These are phyloP conservation scores for Candida dajiaensis DNA, from an alignment of 805 yeast species.

Conservation along the genomic window DNA sequence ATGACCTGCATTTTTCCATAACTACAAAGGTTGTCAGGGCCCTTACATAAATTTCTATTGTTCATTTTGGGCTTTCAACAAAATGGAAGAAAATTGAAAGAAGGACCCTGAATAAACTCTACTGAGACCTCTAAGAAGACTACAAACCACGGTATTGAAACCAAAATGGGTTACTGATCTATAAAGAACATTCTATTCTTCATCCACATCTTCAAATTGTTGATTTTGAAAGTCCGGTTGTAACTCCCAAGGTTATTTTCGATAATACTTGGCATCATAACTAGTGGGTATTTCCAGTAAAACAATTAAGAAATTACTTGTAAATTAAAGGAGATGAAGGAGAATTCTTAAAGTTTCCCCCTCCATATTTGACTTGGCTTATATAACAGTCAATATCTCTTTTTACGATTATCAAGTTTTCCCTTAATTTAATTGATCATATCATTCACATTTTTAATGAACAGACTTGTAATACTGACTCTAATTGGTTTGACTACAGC, in stretches of 20 bases:
- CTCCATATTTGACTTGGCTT: too few species aligned
- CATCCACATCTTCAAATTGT: not conserved
- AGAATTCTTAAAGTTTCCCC: too few species aligned
- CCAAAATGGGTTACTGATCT: not conserved
- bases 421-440: too few species aligned
- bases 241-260: not conserved
- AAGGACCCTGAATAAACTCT: not conserved
- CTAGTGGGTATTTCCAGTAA: not conserved
- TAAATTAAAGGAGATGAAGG: too few species aligned
- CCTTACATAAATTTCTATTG: not conserved
- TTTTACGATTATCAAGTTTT: too few species aligned
- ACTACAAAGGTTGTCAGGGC: not conserved
- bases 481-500: not conserved
- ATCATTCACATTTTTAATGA: not conserved
- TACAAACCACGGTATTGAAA: not conserved
- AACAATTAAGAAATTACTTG: too few species aligned
- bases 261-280: not conserved
- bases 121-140: not conserved
- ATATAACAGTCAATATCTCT: too few species aligned
- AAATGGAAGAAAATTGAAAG: not conserved
- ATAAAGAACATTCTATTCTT: not conserved
- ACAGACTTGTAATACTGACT: not conserved
- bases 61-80: not conserved
- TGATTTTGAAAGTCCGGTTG: not conserved
- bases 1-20: too few species aligned